A percentile compares a stretch with the other conserved stretches of the same genome.
Conservation (phyloP, 495 filamentous ascomycete genomes). For the Cercophora sp. region DNA sequence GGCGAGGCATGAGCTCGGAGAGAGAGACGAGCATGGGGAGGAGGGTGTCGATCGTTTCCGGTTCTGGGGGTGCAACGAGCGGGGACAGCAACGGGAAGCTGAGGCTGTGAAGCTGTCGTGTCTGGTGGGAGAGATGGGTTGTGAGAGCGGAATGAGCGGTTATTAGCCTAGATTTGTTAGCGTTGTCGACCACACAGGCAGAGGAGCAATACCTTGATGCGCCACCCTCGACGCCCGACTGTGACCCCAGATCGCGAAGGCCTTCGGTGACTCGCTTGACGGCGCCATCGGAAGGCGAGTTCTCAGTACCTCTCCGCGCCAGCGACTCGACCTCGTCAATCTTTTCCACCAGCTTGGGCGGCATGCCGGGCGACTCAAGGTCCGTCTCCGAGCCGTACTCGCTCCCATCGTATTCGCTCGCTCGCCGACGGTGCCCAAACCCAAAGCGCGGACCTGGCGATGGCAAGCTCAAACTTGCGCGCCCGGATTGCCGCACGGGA, state of each 20-base stretch:
- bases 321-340: constrained; percentile 76
- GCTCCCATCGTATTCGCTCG: constrained; percentile 56
- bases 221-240: constrained; percentile 73
- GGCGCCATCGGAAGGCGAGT: constrained; percentile 60
- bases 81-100: constrained; percentile 68
- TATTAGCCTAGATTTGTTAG: constrained; percentile 58
- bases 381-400: constrained; percentile 71
- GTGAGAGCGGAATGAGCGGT: constrained; percentile 83
- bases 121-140: constrained; percentile 80
- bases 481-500: constrained; percentile 12
- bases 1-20: constrained; percentile 52
- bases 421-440: constrained; percentile 42
- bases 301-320: constrained; percentile 67
- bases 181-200: not conserved
- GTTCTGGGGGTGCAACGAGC: constrained; percentile 46
- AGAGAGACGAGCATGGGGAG: constrained; percentile 58
- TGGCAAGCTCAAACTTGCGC: constrained; percentile 36
- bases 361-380: constrained; percentile 64
- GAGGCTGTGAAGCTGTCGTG: constrained; percentile 74
- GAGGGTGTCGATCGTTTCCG: constrained; percentile 62
- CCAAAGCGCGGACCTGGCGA: constrained; percentile 25
- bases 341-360: constrained; percentile 65
- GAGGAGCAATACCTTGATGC: constrained; percentile 60
- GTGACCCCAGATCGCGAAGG: constrained; percentile 74
- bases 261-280: constrained; percentile 68